phyloP scores from a whole-genome alignment of 1,284 basidiomycete genomes.

The Exsudoporus floridanus region DNA sequence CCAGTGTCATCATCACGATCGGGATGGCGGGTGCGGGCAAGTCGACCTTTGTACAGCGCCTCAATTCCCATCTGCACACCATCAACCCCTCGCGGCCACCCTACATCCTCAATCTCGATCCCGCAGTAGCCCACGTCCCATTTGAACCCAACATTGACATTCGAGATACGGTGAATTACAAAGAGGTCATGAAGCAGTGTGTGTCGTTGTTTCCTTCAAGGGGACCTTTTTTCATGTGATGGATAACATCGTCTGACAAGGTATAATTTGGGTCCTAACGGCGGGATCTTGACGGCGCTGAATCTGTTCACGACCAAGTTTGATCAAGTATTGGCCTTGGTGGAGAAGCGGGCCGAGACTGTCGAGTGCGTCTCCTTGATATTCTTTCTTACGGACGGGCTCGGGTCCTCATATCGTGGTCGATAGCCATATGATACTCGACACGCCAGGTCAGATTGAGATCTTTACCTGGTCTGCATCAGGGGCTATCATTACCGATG shows the following conservation, averaged over 20 bases:
- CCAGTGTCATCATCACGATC: conserved; percentile 82
- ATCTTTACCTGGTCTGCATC: conserved; percentile 99
- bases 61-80: conserved; percentile 82
- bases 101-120: conserved; percentile 97
- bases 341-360: conserved; percentile 86
- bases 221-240: conserved; percentile 17
- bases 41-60: conserved; percentile 93
- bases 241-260: conserved; percentile 41
- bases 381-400: neutral
- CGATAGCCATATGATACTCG: conserved; percentile 85
- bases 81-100: conserved; percentile 66
- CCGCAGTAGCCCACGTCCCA: conserved; percentile 87
- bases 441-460: conserved; percentile 99
- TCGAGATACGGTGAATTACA: conserved; percentile 95
- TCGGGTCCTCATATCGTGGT: neutral
- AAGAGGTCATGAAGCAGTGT: conserved; percentile 99
- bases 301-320: conserved; percentile 99
- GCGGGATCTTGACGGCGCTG: conserved; percentile 94
- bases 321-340: conserved; percentile 91
- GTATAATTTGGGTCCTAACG: conserved; percentile 98
- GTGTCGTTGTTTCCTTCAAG: conserved; percentile 39
- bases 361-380: conserved; percentile 71
- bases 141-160: conserved; percentile 99
- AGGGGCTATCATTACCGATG: conserved; percentile 97
- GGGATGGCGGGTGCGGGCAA: conserved; percentile 97